These are phyloP conservation scores for Ascochyta clinopodiicola DNA, from an alignment of 2,329 filamentous ascomycete genomes.

Conservation along the genomic window DNA sequence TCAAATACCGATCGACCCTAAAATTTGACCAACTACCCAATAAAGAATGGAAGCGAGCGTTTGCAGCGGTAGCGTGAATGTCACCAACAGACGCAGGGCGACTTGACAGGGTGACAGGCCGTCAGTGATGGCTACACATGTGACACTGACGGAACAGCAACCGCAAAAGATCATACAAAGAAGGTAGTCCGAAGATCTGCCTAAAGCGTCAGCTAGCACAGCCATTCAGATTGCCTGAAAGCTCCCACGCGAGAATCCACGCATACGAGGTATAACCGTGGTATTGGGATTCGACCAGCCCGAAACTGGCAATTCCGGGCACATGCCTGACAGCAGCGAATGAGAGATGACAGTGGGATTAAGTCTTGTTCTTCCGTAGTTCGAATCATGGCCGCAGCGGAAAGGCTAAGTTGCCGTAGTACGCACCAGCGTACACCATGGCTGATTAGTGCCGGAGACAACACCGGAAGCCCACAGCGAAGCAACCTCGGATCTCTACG, in stretches of 20 bases:
- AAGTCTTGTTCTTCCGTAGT: conserved; percentile 1
- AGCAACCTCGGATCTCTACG: background rate
- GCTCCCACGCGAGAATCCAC: conserved; percentile 3
- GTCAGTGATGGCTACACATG: conserved; percentile 1
- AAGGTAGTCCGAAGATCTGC: conserved; percentile 5
- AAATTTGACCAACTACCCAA: background rate
- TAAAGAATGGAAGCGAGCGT: background rate
- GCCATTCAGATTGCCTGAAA: conserved; percentile 8
- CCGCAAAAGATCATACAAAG: background rate
- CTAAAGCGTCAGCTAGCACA: background rate
- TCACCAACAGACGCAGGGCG: background rate
- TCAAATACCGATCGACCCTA: background rate
- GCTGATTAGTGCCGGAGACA: conserved; percentile 10
- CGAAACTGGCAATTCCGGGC: background rate
- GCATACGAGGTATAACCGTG: conserved; percentile 7
- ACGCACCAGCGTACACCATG: conserved; percentile 8
- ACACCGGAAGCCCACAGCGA: background rate
- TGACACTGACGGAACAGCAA: background rate
- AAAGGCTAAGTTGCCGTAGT: conserved; percentile 9
- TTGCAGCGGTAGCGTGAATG: background rate
- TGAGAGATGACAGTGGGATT: background rate
- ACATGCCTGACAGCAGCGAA: conserved; percentile 8
- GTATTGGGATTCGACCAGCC: conserved; percentile 10
- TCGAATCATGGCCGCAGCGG: conserved; percentile 11
- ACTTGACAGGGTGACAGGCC: background rate